A percentile compares a stretch with the other conserved stretches of the same genome.
These are phyloP conservation scores for Stemphylium beticola DNA, from an alignment of 2,329 filamentous ascomycete species.

Conservation along the genomic window DNA sequence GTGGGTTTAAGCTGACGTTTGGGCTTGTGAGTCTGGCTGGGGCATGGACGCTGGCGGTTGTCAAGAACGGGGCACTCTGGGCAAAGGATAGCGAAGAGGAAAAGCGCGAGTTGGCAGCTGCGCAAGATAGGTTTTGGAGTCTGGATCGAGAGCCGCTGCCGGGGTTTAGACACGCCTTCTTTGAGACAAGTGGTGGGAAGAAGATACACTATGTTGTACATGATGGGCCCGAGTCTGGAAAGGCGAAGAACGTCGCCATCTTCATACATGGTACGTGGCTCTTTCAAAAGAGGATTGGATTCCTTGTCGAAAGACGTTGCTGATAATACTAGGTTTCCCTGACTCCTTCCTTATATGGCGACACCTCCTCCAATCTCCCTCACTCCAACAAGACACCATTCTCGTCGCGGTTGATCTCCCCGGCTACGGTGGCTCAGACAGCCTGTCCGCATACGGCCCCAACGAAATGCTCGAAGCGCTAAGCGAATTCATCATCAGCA, in stretches of 20 bases:
- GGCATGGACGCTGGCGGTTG: conserved; percentile 28
- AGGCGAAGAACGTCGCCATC: conserved; percentile 53
- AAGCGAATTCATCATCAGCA: conserved; percentile 59
- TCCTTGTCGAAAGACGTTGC: not conserved
- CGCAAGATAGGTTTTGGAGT: conserved; percentile 61
- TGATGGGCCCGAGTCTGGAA: conserved; percentile 9
- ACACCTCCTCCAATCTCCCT: conserved; percentile 52
- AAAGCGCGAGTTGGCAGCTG: conserved; percentile 44
- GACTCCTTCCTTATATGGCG: conserved; percentile 64
- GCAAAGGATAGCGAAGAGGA: conserved; percentile 35
- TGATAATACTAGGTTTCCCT: conserved; percentile 55
- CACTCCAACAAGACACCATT: conserved; percentile 48
- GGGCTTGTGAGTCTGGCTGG: conserved; percentile 36
- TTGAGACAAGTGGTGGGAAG: conserved; percentile 56
- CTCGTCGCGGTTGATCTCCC: conserved; percentile 64
- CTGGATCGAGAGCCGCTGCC: conserved; percentile 54
- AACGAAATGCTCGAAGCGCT: conserved; percentile 61
- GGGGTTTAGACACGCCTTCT: conserved; percentile 59
- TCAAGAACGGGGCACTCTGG: conserved; percentile 38
- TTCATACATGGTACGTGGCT: conserved; percentile 57
- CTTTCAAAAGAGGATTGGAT: not conserved
- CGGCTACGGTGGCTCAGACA: conserved; percentile 64
- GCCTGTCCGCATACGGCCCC: conserved; percentile 56
- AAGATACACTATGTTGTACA: conserved; percentile 63
- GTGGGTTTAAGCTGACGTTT: conserved; percentile 38